Percentiles rank a stretch among this genome's conserved stretches.
phyloP scores from a whole-genome alignment of 2,329 filamentous ascomycete species.

The Neobulgaria alba region DNA sequence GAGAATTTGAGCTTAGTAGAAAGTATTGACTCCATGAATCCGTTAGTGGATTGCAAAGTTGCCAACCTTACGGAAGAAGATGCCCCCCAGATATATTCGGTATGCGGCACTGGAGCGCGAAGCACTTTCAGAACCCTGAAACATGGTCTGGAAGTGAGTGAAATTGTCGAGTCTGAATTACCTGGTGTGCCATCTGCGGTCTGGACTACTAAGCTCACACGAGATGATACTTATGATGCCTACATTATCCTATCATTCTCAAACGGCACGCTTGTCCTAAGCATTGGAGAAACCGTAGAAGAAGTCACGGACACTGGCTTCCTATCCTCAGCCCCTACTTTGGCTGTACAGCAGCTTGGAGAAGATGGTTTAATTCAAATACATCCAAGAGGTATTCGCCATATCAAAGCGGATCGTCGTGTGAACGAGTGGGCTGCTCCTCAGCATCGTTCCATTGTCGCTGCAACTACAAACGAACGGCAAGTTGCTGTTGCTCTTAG shows the following conservation, averaged over 20 bases:
- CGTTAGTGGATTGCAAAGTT: constrained; percentile 83
- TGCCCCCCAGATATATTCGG: constrained; percentile 90
- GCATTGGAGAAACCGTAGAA: constrained; percentile 93
- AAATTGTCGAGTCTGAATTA: constrained; percentile 90
- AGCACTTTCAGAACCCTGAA: constrained; percentile 88
- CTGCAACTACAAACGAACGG: constrained; percentile 83
- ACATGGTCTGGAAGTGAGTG: constrained; percentile 85
- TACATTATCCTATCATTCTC: constrained; percentile 94
- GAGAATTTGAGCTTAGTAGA: constrained; percentile 82
- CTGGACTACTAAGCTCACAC: constrained; percentile 87
- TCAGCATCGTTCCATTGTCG: constrained; percentile 89
- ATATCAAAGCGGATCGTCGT: constrained; percentile 67
- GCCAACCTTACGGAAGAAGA: constrained; percentile 87
- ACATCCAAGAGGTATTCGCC: constrained; percentile 90
- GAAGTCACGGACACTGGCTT: constrained; percentile 94
- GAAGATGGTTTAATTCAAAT: constrained; percentile 91
- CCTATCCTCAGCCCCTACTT: constrained; percentile 75
- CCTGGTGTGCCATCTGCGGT: constrained; percentile 84
- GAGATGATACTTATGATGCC: constrained; percentile 76
- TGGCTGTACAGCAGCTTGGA: constrained; percentile 89
- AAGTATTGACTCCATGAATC: constrained; percentile 81
- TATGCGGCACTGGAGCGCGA: constrained; percentile 79
- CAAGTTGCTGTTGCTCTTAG: constrained; percentile 92
- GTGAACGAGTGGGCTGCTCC: constrained; percentile 93
- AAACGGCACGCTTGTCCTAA: constrained; percentile 83